Base-by-base conservation (phyloP, 306 rosid genomes). In the Vigna nakashimae region DNA sequence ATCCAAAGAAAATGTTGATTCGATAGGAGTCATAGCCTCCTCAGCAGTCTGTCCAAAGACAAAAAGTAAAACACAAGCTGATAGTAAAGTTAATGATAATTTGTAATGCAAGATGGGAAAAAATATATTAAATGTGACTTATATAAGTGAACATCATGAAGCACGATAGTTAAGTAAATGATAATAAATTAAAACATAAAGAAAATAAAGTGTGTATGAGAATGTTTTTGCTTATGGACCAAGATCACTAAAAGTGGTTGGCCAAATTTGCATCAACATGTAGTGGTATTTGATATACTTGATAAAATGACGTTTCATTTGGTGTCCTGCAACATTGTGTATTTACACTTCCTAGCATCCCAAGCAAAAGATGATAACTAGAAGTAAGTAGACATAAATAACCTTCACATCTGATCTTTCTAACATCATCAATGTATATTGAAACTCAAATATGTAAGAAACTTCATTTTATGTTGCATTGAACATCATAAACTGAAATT, bases 1-100 rank as follows among this genome's bases (percentile, higher is more conserved):
- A 78, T 92, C 97, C 85, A 95, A 81, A 48, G 99, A 95, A 85
- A 95, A 95, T 52, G 98, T 91, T 49, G 99, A 95, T 75, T 95
- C 99, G 77, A 95, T 95, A 66, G 99, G 99, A 53, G 98, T 95
- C 99, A 92, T 95, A 50, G 99, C 99, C 88, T 91, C 97, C 87
- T 89, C 97, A 67, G 98, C 99, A 69, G 94, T 95, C 99, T 95
- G 88, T 78, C 72, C 65, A 82, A 65, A 81, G 32, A 75, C 40
- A 71, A 74, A 17, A 49, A 77, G 59, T 24, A 46, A 68, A 62
- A 28, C 6, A 36, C 42, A 36, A 36, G 42, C 8, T 36, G 42
- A 36, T 36, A 34, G 38, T 34, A 5, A 36, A 36, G 42, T 36
- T 36, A 6, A 36, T 6, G 42, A 36, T 1, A 36, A 36, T 36